Evolutionary conservation across 768 basidiomycete species (phyloP).

Genomic region (Lactarius trivialis): DNA sequence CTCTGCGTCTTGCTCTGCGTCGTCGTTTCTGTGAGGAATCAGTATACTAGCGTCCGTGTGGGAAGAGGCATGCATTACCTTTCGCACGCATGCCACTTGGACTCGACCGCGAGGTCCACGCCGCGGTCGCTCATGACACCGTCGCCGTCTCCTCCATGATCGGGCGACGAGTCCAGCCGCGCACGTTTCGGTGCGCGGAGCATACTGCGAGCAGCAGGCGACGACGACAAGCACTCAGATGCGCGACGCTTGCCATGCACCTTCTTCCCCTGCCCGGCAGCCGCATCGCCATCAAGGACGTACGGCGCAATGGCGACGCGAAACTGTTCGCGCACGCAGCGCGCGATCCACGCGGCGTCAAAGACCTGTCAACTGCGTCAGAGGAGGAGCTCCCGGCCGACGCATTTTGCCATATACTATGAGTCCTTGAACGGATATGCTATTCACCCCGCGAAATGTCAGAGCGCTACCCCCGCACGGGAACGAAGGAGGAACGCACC

Average conservation of each 20-base stretch:
- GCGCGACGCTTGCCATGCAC: not conserved
- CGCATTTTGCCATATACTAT: not conserved
- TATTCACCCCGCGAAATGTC: not conserved
- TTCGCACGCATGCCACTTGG: not conserved
- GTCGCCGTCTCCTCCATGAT: not conserved
- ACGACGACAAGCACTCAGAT: not conserved
- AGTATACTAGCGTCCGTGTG: not conserved
- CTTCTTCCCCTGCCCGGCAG: not conserved
- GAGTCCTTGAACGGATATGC: not conserved
- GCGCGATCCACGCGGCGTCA: conserved; percentile 4
- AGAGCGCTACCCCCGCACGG: no score
- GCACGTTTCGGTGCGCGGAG: not conserved
- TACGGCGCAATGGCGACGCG: not conserved
- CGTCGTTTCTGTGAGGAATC: not conserved
- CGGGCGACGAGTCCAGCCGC: not conserved
- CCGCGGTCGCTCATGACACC: no score
- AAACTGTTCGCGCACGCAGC: not conserved
- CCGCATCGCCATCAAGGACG: not conserved
- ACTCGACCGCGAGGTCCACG: not conserved
- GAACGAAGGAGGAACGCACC: conserved; percentile 1
- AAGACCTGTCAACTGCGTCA: not conserved
- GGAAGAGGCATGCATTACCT: not conserved
- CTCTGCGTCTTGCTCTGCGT: not conserved
- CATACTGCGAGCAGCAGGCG: not conserved
- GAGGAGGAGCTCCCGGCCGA: not conserved